These are phyloP conservation scores for Chimonanthus praecox DNA, from an alignment of 164 flowering plant species.

Conservation along the genomic window DNA sequence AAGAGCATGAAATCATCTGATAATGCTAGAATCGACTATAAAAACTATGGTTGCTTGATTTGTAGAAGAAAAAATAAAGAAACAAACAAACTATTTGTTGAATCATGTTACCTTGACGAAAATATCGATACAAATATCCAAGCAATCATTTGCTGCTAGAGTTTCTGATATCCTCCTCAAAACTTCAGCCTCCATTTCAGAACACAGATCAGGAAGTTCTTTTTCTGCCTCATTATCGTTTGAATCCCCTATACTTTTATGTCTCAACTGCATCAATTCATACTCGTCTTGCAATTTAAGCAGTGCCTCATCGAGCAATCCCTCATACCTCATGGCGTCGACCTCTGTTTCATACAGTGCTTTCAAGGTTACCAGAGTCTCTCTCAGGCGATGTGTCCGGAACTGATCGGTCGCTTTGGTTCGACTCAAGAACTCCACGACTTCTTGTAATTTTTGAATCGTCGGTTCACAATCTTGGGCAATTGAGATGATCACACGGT, in stretches of 20 bases:
- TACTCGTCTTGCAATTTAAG: constrained; percentile 59
- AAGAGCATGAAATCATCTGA: too few relatives aligned
- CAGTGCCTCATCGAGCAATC: constrained; percentile 60
- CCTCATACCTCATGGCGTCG: constrained; percentile 64
- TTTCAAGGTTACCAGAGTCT: constrained; percentile 48
- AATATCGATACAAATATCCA: constrained; percentile 70
- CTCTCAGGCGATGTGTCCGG: constrained; percentile 39
- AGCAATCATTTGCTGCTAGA: constrained; percentile 52
- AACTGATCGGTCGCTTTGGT: constrained; percentile 60
- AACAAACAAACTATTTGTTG: not conserved
- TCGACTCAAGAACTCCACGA: constrained; percentile 72
- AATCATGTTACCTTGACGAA: constrained; percentile 47
- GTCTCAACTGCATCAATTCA: constrained; percentile 47
- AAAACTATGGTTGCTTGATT: not conserved
- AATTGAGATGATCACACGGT: constrained; percentile 31
- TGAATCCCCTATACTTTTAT: constrained; percentile 26
- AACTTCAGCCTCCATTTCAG: constrained; percentile 43
- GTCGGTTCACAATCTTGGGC: constrained; percentile 51
- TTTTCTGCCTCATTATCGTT: constrained; percentile 1
- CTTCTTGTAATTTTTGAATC: constrained; percentile 66
- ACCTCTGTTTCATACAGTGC: constrained; percentile 59
- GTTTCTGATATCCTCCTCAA: constrained; percentile 50
- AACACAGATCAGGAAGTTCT: constrained; percentile 30
- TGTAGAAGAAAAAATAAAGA: not conserved
- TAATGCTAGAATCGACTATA: too few relatives aligned